A percentile compares a stretch with the other conserved stretches of the same genome.
phyloP scores from a whole-genome alignment of 257 asterid genomes.

The Ehretia macrophylla region DNA sequence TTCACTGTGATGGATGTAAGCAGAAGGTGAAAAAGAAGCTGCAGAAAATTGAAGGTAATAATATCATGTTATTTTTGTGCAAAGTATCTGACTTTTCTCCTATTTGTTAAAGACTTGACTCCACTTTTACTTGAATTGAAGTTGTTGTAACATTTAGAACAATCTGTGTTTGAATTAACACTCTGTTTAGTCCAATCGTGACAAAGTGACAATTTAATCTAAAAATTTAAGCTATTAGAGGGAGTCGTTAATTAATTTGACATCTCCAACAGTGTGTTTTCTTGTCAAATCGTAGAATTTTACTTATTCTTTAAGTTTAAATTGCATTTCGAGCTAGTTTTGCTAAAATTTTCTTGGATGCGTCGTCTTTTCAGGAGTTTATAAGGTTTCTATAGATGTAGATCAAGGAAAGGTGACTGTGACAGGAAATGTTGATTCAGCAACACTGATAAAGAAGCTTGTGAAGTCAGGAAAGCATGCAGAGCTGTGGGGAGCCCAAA shows the following conservation, averaged over 20 bases:
- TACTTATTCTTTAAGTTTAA: background rate
- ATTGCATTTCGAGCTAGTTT: background rate
- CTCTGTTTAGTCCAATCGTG: too few relatives aligned
- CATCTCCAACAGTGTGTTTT: too few relatives aligned
- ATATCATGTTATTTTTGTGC: background rate
- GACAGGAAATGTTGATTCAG: constrained; percentile 53
- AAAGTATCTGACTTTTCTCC: background rate
- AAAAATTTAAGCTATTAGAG: too few relatives aligned
- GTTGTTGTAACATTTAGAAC: background rate
- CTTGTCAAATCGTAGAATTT: too few relatives aligned
- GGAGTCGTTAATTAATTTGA: too few relatives aligned
- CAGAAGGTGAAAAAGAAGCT: constrained; percentile 7
- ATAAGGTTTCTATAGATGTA: constrained; percentile 29
- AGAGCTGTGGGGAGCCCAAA: constrained; percentile 53
- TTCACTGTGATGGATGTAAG: constrained; percentile 10
- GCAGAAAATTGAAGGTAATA: constrained; percentile 4
- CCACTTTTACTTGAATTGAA: background rate
- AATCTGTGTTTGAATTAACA: too few relatives aligned
- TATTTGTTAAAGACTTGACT: background rate
- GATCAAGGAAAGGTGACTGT: constrained; percentile 51
- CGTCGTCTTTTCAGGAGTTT: constrained; percentile 26
- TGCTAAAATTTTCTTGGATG: background rate
- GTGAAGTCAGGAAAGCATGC: constrained; percentile 72
- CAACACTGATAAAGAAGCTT: constrained; percentile 52
- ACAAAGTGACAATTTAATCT: too few relatives aligned